phyloP scores from a whole-genome alignment of 2,329 filamentous ascomycete species.

The Camillea tinctor region DNA sequence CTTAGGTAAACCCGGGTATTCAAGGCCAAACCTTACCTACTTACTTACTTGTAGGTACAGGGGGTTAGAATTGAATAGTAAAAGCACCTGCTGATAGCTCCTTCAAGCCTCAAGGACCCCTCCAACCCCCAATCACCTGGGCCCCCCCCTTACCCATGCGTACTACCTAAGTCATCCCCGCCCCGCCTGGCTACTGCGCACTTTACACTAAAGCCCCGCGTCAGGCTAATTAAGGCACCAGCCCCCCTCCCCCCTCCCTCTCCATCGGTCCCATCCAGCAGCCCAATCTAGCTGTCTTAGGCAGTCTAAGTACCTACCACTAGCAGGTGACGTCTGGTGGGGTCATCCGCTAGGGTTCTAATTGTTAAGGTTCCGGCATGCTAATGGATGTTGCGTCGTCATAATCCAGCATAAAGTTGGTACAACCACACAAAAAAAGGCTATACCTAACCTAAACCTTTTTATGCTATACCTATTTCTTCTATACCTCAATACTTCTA shows the following conservation, averaged over 20 bases:
- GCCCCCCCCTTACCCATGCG: background rate
- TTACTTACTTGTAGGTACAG: background rate
- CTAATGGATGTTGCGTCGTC: slow-evolving; percentile 11
- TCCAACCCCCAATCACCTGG: background rate
- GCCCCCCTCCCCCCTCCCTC: slow-evolving; percentile 4
- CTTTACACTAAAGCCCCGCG: slow-evolving; percentile 15
- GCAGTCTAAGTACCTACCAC: background rate
- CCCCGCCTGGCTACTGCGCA: slow-evolving; percentile 4
- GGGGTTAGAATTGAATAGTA: too few relatives aligned
- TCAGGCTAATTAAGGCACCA: slow-evolving; percentile 19
- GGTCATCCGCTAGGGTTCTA: slow-evolving; percentile 18
- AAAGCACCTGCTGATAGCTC: background rate
- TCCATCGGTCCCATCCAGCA: background rate
- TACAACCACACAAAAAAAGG: too few relatives aligned
- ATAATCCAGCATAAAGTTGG: slow-evolving; percentile 13
- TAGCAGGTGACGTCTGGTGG: slow-evolving; percentile 21
- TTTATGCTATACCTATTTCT: too few relatives aligned
- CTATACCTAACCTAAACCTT: too few relatives aligned
- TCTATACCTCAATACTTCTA: too few relatives aligned
- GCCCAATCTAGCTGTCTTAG: slow-evolving; percentile 13
- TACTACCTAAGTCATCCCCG: slow-evolving; percentile 1
- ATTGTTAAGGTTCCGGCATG: slow-evolving; percentile 15
- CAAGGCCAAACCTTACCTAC: background rate
- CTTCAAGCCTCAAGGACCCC: background rate
- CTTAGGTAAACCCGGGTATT: background rate